Evolutionary conservation across 441 rosid species (phyloP), one percentile per base, ranked within the genome.

Genomic region (Pelargonium fulgidum): DNA sequence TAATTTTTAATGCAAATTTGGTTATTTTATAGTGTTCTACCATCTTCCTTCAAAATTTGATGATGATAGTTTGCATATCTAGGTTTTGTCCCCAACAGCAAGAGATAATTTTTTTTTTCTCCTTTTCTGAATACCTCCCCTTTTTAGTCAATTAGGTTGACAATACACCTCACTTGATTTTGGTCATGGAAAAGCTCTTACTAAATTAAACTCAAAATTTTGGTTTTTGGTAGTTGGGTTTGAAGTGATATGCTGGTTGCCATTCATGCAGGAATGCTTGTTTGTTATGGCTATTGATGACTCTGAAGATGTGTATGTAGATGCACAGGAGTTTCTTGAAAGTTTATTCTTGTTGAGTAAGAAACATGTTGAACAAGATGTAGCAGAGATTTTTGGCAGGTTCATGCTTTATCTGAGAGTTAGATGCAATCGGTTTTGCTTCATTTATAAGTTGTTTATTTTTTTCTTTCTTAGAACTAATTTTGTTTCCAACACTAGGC

Each of bases 221-320:
- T 65, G 29, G 22, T 58, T 54, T 67, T 66, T 59, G 20, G 16
- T 69, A 14, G 52, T 12, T 29, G 47, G 39, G 16, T 13, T 76
- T 69, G 19, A 36, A 68, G 56, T 20, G 48, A 8, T 19, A 22
- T 68, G 52, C 52, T 56, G 61, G 48, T 22, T 72, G 61, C 73
- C 65, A 72, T 65, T 80, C 50, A 64, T 87, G 86, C 86, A 92
- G 97, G 99, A 94, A 77, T 90, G 99, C 76, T 75, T 87, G 16
- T 92, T 85, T 68, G 84, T 84, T 76, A 77, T 92, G 84, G 86
- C 82, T 72, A 85, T 88, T 76, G 99, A 92, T 86, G 96, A 87
- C 62, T 84, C 82, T 29, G 82, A 85, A 76, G 92, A 85, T 69
- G 85, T 92, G 64, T 87, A 89, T 48, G 69, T 79, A 65, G 81